Evolutionary conservation across 306 rosid genomes (phyloP).

Genomic region (Quercus variabilis): DNA sequence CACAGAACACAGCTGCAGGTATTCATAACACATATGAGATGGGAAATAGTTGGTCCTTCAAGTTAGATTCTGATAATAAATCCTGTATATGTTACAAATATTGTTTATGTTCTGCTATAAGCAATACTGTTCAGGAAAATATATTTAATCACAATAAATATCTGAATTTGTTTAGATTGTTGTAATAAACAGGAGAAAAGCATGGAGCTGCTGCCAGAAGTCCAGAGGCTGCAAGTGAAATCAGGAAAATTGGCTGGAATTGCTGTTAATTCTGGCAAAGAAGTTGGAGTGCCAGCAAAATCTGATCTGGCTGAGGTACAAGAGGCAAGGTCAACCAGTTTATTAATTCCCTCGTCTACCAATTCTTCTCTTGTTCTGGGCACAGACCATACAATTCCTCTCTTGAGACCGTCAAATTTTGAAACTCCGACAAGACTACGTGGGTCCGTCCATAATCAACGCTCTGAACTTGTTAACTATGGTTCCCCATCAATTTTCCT

Average conservation of each 20-base stretch:
- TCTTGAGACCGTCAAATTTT: slow-evolving; percentile 42
- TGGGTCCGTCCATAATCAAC: slow-evolving; percentile 40
- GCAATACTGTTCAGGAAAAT: neutral
- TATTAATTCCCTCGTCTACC: slow-evolving; percentile 63
- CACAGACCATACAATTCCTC: slow-evolving; percentile 29
- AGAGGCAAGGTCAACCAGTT: slow-evolving; percentile 50
- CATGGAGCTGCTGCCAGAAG: slow-evolving; percentile 90
- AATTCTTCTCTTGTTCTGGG: slow-evolving; percentile 33
- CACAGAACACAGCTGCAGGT: neutral
- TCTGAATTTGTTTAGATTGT: slow-evolving; percentile 16
- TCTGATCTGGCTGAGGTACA: slow-evolving; percentile 44
- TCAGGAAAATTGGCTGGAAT: slow-evolving; percentile 47
- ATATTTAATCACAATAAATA: neutral
- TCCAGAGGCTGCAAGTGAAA: slow-evolving; percentile 60
- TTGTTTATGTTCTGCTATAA: neutral
- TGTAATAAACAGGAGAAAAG: slow-evolving; percentile 65
- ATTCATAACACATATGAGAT: neutral
- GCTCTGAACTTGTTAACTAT: slow-evolving; percentile 30
- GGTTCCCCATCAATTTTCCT: slow-evolving; percentile 41
- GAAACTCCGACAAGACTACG: slow-evolving; percentile 46
- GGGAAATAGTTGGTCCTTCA: neutral
- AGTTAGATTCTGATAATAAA: neutral
- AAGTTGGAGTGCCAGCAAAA: slow-evolving; percentile 44
- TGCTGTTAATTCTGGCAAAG: slow-evolving; percentile 33
- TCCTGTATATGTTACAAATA: neutral